These are phyloP conservation scores for Kazachstania bromeliacearum DNA, from an alignment of 805 yeast species.

Conservation along the genomic window DNA sequence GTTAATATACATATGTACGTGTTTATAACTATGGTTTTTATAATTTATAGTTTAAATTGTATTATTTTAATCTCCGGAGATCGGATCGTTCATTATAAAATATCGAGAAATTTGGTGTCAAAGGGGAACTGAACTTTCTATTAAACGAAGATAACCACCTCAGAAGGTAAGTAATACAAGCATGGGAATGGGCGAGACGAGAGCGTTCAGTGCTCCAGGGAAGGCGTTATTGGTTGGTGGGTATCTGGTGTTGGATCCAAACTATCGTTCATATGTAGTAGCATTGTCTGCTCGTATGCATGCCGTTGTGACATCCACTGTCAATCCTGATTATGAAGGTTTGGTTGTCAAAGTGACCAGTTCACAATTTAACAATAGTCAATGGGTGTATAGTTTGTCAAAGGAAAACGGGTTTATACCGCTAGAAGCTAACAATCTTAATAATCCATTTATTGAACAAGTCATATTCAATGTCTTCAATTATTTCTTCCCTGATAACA, in stretches of 20 bases:
- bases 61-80: too few species aligned
- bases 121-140: too few species aligned
- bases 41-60: too few species aligned
- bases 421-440: constrained; percentile 27
- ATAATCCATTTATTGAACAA: constrained; percentile 69
- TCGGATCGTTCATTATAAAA: too few species aligned
- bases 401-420: constrained; percentile 12
- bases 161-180: too few species aligned
- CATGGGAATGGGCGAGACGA: constrained; percentile 9
- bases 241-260: constrained; percentile 76
- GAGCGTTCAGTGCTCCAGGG: constrained; percentile 86
- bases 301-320: constrained; percentile 38
- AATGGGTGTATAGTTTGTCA: constrained; percentile 48
- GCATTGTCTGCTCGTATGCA: constrained; percentile 90
- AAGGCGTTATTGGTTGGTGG: constrained; percentile 94
- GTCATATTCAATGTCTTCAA: constrained; percentile 47
- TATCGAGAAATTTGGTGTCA: too few species aligned
- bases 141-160: too few species aligned
- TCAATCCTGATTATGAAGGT: constrained; percentile 7
- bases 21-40: too few species aligned
- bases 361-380: constrained; percentile 66
- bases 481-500: constrained; percentile 35
- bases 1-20: too few species aligned
- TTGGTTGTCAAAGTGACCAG: constrained; percentile 43
- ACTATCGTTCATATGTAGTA: constrained; percentile 66